Evolutionary conservation across 169 alveolate genomes (phyloP), one percentile per base, ranked within the genome.

Genomic region (Toxoplasma gondii): DNA sequence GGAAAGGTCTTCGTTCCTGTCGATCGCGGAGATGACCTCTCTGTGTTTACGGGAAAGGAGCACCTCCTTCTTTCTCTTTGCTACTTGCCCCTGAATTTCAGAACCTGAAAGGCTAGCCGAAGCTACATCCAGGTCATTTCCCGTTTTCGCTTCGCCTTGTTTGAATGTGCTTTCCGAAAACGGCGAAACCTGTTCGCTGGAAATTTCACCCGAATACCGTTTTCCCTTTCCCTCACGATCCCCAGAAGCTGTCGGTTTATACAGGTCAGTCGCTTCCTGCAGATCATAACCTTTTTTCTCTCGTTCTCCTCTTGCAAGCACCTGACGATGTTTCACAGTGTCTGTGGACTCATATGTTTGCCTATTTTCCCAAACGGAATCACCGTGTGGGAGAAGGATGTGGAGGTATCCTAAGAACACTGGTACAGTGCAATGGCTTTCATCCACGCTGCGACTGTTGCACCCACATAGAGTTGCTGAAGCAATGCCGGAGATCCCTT

Each of bases 371-470:
- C n/a, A 4, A 64, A 16, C 9, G 34, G 74, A 27, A 64, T 64
- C 29, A 1, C 74, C 69, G 22, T 92, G 53, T 34, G 49, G 90
- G 9, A 9, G 24, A 19, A 36, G 1, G 49, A 80, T 67, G 69
- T n/a, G 44, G 54, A 92, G 91, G 22, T 58, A 9, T 19, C 91
- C 94, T 53, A 92, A 45, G 36, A 82, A 44, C 29, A 82, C 64
- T 36, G 90, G 90, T 7, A 44, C 90, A 1, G 38, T 10, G 90
- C 90, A 82, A 36, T 44, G 90, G 67, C 41, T 41, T 29, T 36
- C 90, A 24, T 82, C 64, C 38, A 4, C 24, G 24, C n/a, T n/a
- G 67, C 64, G 54, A 36, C 90, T 82, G 39, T 38, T 82, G 90
- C 90, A 82, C 1, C 90, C 90, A 44, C 90, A 82, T 24, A 82